Evolutionary conservation across 345 rosid genomes (phyloP), one percentile per base, ranked within the genome.

Genomic region (Linum trigynum): DNA sequence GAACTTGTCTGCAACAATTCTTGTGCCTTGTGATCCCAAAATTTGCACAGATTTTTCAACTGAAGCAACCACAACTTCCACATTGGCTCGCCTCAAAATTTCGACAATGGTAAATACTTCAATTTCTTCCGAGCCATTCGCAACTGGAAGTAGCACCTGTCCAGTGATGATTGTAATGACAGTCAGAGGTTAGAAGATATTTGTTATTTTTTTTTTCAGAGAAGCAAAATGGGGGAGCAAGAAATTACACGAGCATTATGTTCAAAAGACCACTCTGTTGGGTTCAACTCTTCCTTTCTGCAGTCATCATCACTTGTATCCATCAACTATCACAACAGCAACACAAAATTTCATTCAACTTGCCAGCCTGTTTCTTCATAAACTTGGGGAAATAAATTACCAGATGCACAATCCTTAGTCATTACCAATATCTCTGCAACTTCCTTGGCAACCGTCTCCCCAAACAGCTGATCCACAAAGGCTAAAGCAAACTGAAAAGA

Each of bases 111-210:
- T 78, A 66, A 92, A 88, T 66, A 85, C 70, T 80, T 88, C 98
- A 71, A 86, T 75, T 71, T 74, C 96, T 75, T 88, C 91, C 66
- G 86, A 90, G 51, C 96, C 97, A 66, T 90, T 88, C 71, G 97
- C 96, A 72, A 85, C 80, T 12, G 97, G 92, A 72, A 92, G 67
- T 38, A 92, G 94, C 71, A 88, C 92, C 96, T 92, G 82, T 23
- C 32, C 0, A 53, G 39, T 12, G 42, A 68, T 69, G 70, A 68
- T 23, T 67, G 38, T 59, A 71, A 50, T 38, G 40, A 39, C 66
- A 42, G 68, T 63, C 67, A 35, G 67, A 48, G 53, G 53, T 48
- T 11, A 11, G 10, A 43, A 43, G 50, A 43, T 43, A 11, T 5
- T 43, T 43, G 50, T 43, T 4, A 45, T 23, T 59, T 55, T 55